Percentiles rank a stretch among this genome's conserved stretches.
Evolutionary conservation across 306 rosid species (phyloP).

Genomic region (Pueraria montana): DNA sequence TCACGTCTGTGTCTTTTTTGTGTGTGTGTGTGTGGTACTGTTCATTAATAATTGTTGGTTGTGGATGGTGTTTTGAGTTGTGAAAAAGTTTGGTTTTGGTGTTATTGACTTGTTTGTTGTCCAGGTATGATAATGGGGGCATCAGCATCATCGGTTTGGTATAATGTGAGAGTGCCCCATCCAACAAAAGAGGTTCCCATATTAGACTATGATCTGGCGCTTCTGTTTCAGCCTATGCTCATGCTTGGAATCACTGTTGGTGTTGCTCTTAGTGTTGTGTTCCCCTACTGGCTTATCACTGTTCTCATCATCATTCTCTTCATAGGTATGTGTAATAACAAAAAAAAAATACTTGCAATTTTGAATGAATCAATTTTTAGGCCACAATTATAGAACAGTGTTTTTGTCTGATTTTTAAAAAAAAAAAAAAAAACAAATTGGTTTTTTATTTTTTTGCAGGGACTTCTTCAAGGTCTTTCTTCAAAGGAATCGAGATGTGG

Average conservation of each 20-base stretch:
- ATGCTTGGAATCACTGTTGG: slow-evolving; percentile 96
- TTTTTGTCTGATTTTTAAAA: background rate
- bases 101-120: slow-evolving; percentile 22
- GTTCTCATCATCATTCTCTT: slow-evolving; percentile 88
- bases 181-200: slow-evolving; percentile 90
- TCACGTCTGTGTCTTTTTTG: background rate
- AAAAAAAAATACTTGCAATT: too few relatives aligned
- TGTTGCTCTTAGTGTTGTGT: slow-evolving; percentile 87
- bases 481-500: slow-evolving; percentile 83
- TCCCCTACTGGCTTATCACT: slow-evolving; percentile 97
- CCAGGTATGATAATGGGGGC: slow-evolving; percentile 99
- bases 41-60: background rate
- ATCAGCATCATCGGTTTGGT: slow-evolving; percentile 89
- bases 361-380: background rate
- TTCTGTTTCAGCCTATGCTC: slow-evolving; percentile 92
- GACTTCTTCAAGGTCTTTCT: slow-evolving; percentile 88
- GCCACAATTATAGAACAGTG: background rate
- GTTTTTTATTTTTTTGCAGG: slow-evolving; percentile 51
- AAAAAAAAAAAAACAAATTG: background rate
- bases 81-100: slow-evolving; percentile 9
- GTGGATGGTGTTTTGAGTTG: background rate
- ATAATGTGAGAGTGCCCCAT: slow-evolving; percentile 85
- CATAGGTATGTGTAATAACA: slow-evolving; percentile 54
- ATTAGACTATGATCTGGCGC: slow-evolving; percentile 86
- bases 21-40: background rate